A percentile compares a stretch with the other conserved stretches of the same genome.
Conservation (phyloP, 1,284 basidiomycete genomes). For the Chiua sp. region DNA sequence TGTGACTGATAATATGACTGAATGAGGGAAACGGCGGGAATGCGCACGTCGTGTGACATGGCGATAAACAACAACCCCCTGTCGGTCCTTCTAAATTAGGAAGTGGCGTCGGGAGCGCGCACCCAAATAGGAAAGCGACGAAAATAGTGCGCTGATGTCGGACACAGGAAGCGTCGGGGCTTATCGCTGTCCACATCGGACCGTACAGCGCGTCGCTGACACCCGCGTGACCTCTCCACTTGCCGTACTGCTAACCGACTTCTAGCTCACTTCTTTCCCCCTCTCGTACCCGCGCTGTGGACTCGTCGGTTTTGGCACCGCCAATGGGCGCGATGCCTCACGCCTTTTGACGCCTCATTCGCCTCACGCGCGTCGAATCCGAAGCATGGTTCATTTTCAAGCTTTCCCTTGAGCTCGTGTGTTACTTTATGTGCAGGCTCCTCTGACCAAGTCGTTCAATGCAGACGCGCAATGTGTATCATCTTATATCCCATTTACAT, state of each 20-base stretch:
- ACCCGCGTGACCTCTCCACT: slow-evolving; percentile 2
- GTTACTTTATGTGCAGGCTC: too few relatives aligned
- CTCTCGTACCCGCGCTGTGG: too few relatives aligned
- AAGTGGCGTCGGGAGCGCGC: slow-evolving; percentile 21
- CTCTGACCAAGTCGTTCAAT: too few relatives aligned
- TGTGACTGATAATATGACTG: slow-evolving; percentile 23
- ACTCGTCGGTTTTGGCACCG: not conserved
- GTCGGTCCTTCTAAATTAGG: slow-evolving; percentile 25
- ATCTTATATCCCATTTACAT: too few relatives aligned
- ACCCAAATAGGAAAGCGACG: slow-evolving; percentile 27
- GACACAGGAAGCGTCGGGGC: slow-evolving; percentile 22
- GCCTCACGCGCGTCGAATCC: too few relatives aligned
- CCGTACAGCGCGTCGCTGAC: not conserved
- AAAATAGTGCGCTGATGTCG: slow-evolving; percentile 27
- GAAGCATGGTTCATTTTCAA: not conserved
- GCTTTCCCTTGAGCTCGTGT: not conserved
- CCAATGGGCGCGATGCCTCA: too few relatives aligned
- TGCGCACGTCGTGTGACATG: slow-evolving; percentile 26
- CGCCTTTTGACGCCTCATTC: too few relatives aligned
- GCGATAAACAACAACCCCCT: slow-evolving; percentile 14
- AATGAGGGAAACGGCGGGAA: slow-evolving; percentile 31
- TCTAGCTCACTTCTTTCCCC: not conserved
- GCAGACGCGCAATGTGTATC: too few relatives aligned
- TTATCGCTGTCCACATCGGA: slow-evolving; percentile 20
- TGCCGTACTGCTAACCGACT: slow-evolving; percentile 10